phyloP scores from a whole-genome alignment of 2,329 filamentous ascomycete genomes.

The Exophiala sideris region DNA sequence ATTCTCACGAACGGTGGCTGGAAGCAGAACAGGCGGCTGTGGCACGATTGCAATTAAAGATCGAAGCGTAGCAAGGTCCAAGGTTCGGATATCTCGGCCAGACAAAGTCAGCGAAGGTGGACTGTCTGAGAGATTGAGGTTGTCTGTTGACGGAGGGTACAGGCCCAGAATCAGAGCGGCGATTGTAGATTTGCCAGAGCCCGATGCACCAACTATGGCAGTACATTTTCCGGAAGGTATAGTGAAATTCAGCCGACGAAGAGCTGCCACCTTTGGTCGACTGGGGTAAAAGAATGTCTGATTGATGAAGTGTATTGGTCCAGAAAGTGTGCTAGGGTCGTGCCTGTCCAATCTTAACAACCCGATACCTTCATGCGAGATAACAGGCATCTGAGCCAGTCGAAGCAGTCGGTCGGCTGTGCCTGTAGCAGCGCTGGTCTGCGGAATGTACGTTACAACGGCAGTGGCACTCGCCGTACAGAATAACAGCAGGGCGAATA shows the following conservation, averaged over 20 bases:
- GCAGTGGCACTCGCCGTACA: slow-evolving; percentile 69
- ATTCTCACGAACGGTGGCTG: slow-evolving; percentile 42
- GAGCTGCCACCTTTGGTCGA: slow-evolving; percentile 50
- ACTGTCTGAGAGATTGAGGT: not conserved
- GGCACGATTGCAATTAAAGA: slow-evolving; percentile 59
- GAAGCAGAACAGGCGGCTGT: slow-evolving; percentile 63
- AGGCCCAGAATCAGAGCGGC: slow-evolving; percentile 70
- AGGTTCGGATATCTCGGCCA: slow-evolving; percentile 52
- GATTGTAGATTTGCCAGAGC: slow-evolving; percentile 88
- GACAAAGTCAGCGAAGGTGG: slow-evolving; percentile 53
- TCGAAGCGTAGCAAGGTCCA: slow-evolving; percentile 61
- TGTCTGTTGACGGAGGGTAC: slow-evolving; percentile 48
- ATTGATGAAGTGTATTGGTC: slow-evolving; percentile 58
- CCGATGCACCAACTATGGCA: slow-evolving; percentile 78
- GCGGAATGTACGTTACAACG: slow-evolving; percentile 72
- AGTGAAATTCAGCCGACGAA: slow-evolving; percentile 63
- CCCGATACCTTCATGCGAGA: slow-evolving; percentile 59
- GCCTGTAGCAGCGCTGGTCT: slow-evolving; percentile 70
- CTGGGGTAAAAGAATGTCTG: slow-evolving; percentile 71
- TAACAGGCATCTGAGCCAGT: slow-evolving; percentile 53
- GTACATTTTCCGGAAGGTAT: slow-evolving; percentile 64
- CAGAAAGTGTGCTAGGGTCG: slow-evolving; percentile 31
- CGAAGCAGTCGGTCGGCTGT: slow-evolving; percentile 70
- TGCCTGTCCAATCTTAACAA: slow-evolving; percentile 36
- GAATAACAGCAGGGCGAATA: slow-evolving; percentile 81